These are phyloP conservation scores for Lanmaoa pseudosensibilis DNA, from an alignment of 768 basidiomycete species.

Conservation along the genomic window DNA sequence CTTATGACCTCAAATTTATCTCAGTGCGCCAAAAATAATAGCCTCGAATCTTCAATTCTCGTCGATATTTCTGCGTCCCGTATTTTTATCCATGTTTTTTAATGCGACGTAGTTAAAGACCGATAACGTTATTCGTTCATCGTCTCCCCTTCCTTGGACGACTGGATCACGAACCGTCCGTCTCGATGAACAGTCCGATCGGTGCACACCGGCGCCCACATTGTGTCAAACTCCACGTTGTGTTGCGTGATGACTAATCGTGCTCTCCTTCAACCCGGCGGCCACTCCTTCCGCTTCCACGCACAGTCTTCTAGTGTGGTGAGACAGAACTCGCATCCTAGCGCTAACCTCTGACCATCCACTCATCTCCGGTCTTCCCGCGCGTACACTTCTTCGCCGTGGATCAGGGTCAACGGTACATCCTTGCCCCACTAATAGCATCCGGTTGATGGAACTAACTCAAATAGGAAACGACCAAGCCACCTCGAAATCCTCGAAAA, in stretches of 20 bases:
- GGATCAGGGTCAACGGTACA: conserved; percentile 31
- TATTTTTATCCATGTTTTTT: conserved; percentile 26
- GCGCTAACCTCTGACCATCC: conserved; percentile 1
- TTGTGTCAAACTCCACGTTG: conserved; percentile 16
- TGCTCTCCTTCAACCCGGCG: conserved; percentile 17
- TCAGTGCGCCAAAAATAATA: conserved; percentile 34
- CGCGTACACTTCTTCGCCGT: conserved; percentile 25
- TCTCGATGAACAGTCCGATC: background rate
- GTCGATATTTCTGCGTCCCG: conserved; percentile 21
- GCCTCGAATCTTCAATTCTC: conserved; percentile 13
- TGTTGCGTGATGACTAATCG: conserved; percentile 23
- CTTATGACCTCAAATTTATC: conserved; percentile 25
- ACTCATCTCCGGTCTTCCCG: conserved; percentile 29
- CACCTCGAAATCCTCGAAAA: conserved; percentile 30
- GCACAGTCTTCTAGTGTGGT: conserved; percentile 9
- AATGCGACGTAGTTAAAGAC: background rate
- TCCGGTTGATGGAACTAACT: conserved; percentile 9
- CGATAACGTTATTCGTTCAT: background rate
- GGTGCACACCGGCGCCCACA: conserved; percentile 7
- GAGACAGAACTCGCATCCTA: conserved; percentile 9
- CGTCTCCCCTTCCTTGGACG: background rate
- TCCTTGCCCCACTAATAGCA: conserved; percentile 12
- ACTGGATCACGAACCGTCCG: background rate
- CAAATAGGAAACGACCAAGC: conserved; percentile 13
- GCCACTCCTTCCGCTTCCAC: conserved; percentile 28